Conservation (phyloP, 225 moss, liverwort and hornwort genomes). For the Bryoerythrophyllum caledonicum region DNA sequence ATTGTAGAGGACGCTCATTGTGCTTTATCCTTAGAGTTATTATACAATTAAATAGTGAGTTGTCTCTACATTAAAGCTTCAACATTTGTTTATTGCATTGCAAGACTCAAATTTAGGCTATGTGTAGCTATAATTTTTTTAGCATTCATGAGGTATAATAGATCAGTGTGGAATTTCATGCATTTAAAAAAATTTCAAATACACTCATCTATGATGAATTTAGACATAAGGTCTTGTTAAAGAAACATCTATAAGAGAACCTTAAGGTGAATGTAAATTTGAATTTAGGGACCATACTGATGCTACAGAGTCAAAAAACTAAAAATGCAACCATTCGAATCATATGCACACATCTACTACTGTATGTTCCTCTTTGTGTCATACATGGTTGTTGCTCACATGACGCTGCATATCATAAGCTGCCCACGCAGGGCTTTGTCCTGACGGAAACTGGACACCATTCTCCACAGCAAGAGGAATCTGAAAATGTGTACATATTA, state of each 20-base stretch:
- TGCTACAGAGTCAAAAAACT: too few relatives aligned
- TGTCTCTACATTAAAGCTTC: background rate
- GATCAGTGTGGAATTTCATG: background rate
- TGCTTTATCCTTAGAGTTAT: too few relatives aligned
- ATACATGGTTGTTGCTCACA: slow-evolving; percentile 54
- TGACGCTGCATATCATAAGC: slow-evolving; percentile 55
- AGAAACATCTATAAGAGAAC: background rate
- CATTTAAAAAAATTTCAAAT: background rate
- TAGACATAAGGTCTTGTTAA: background rate
- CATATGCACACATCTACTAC: slow-evolving; percentile 17
- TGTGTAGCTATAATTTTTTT: background rate
- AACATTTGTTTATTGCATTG: background rate
- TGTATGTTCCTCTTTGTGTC: background rate
- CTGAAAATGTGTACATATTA: slow-evolving; percentile 39
- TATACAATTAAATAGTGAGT: background rate
- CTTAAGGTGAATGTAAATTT: background rate
- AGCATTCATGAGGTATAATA: background rate
- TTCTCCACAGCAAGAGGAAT: slow-evolving; percentile 59
- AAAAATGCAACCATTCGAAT: background rate
- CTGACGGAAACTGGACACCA: slow-evolving; percentile 41
- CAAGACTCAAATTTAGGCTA: accelerated
- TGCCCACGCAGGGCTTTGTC: slow-evolving; percentile 48
- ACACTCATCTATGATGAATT: background rate
- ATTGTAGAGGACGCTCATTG: too few relatives aligned
- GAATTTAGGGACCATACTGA: background rate